Evolutionary conservation across 2,329 filamentous ascomycete species (phyloP), one percentile per base, ranked within the genome.

Genomic region (Nannizziopsis arthrosporioides): DNA sequence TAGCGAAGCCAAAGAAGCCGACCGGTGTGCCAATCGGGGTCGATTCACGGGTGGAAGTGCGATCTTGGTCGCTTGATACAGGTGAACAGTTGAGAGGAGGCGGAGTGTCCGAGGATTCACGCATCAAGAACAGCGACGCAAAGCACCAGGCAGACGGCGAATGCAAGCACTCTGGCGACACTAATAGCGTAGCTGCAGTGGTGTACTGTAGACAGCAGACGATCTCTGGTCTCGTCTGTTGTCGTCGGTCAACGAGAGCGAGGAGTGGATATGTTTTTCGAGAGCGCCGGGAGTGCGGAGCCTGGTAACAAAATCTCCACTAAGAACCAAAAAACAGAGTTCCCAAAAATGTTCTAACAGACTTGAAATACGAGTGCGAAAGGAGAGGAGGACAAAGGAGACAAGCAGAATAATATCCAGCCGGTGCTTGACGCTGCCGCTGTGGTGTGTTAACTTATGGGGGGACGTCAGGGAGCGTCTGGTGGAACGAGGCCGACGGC

Each of bases 21-120:
- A 74, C 63, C 52, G 73, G 73, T 45, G 72, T 74, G 59, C 66
- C 69, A 55, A 68, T 61, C 44, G 68, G 64, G 46, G 68, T 69
- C 42, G 65, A 65, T 54, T 74, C 73, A 60, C 71, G 68, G 50
- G 73, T 74, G 47, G 71, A 75, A 56, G 67, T 65, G 58, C 69
- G 70, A 62, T 68, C 68, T 53, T 58, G 63, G 58, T 72, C 68
- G 63, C 68, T 70, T 55, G 62, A 57, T 51, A 63, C 63, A 50
- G 73, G 72, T 58, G 74, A 76, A 65, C 72, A 67, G 60, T 69
- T 70, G 61, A 70, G 73, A 59, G 72, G 69, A 57, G 72, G 71
- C 2, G 45, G 45, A 51, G 61, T 68, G 54, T 71, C 68, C 61
- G 68, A 67, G 60, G 71, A 72, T 68, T 73, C 72, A 68, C 74